Evolutionary conservation across 176 grass and related monocot genomes (phyloP).

Genomic region (barley (Hordeum vulgare)): MorexV3_pseudomolecules_assembly NC_058519.1:580910077-580910576

Average conservation of each 20-base stretch:
- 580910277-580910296: conserved; percentile 65
- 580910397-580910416: conserved; percentile 49
- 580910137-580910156: conserved; percentile 40
- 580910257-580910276: conserved; percentile 81
- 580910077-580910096: conserved; percentile 40
- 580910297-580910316: conserved; percentile 58
- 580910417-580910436: conserved; percentile 26
- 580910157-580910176: conserved; percentile 43
- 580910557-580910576: conserved; percentile 39
- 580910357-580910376: conserved; percentile 69
- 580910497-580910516: conserved; percentile 78
- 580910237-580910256: conserved; percentile 93
- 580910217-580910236: conserved; percentile 65
- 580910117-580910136: conserved; percentile 49
- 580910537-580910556: conserved; percentile 84
- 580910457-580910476: conserved; percentile 54
- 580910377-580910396: conserved; percentile 64
- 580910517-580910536: conserved; percentile 84
- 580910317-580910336: conserved; percentile 85
- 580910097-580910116: conserved; percentile 47
- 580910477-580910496: conserved; percentile 62
- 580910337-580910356: conserved; percentile 60
- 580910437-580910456: conserved; percentile 46
- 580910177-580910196: conserved; percentile 64
- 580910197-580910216: conserved; percentile 79